phyloP scores from a whole-genome alignment of 2,329 filamentous ascomycete genomes.

The Verticillium nonalfalfae region DNA sequence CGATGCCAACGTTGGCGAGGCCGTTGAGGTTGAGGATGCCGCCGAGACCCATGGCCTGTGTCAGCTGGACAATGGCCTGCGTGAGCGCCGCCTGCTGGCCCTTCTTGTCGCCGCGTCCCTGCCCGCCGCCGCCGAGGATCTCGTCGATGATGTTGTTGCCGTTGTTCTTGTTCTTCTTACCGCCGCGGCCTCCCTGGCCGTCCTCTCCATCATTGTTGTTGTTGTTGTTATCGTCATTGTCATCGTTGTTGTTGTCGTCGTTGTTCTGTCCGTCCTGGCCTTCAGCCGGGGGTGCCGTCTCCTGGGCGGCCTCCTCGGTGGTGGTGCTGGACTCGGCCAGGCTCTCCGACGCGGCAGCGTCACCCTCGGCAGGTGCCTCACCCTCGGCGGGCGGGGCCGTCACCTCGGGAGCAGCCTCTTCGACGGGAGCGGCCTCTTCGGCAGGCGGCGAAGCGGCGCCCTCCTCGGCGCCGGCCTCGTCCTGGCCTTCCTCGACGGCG shows the following conservation, averaged over 20 bases:
- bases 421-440: too few species aligned
- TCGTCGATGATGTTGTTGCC: constrained; percentile 4
- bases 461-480: constrained; percentile 2
- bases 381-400: neutral
- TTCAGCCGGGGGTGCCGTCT: constrained; percentile 8
- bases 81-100: constrained; percentile 7
- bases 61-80: constrained; percentile 15
- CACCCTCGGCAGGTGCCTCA: neutral
- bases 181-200: neutral
- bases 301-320: constrained; percentile 3
- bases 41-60: constrained; percentile 20
- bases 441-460: neutral
- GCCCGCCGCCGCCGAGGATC: constrained; percentile 7
- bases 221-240: constrained; percentile 18
- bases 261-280: constrained; percentile 6
- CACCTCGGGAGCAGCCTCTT: neutral
- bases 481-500: constrained; percentile 7
- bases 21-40: constrained; percentile 17
- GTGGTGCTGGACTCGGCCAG: neutral
- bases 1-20: constrained; percentile 19
- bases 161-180: constrained; percentile 2
- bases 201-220: neutral
- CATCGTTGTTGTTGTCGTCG: constrained; percentile 16
- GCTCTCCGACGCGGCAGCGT: neutral
- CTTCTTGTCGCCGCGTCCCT: constrained; percentile 6